Evolutionary conservation across 148 eudicot genomes (phyloP), one percentile per base, ranked within the genome.

Genomic region (Rhododendron williamsianum): DNA sequence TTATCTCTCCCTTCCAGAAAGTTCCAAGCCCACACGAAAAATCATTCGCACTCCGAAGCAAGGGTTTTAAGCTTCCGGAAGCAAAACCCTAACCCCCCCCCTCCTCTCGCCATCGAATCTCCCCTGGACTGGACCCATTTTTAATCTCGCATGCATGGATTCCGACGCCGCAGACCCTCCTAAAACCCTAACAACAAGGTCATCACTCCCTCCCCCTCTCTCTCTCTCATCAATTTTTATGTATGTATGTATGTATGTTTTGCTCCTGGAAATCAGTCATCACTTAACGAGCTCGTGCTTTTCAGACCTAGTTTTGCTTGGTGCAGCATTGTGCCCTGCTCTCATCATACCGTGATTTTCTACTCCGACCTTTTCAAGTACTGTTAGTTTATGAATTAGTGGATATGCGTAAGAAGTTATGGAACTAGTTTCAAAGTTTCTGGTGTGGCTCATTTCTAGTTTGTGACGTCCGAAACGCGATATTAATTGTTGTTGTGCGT

Each of bases 121-220:
- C 72, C n/a, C 63, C 63, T 21, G 2, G 19, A 18, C 63, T 18
- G 63, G 63, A 18, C 60, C 19, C 2, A 33, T 33, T 38, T 56
- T 56, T 27, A 74, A 8, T 33, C 36, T 48, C 54, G 2, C 65
- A 52, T 54, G 73, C 72, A 86, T 86, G 87, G 87, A 81, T 35
- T 81, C 73, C 35, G 54, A 52, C 30, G 18, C 84, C 45, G 18
- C 84, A 38, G 80, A 81, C 27, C 78, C 80, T 36, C 81, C 51
- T 72, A 81, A 86, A 81, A 72, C 58, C 84, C 87, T 43, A 52
- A 72, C 58, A 21, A 81, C 56, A 54, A 86, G 84, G 87, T 86
- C 78, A 52, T 38, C 54, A 21, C 69, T 80, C 60, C 15, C 69
- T 67, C 72, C 4, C 21, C 1, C 69, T 80, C 60, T 35, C 67